These are phyloP conservation scores for Tetrapisispora taiwanensis DNA, from an alignment of 805 yeast species.

Conservation along the genomic window DNA sequence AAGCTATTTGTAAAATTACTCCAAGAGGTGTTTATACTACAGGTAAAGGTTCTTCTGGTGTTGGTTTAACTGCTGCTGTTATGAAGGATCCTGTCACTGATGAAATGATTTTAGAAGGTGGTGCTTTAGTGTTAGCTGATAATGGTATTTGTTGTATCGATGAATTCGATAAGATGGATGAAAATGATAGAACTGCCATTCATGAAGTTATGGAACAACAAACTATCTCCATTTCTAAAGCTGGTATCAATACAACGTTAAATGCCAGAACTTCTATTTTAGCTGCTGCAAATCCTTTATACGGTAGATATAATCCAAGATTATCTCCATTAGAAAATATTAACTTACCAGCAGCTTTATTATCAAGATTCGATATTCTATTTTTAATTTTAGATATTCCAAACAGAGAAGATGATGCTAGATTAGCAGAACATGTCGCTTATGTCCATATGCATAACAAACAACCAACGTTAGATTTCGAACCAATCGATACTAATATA, in stretches of 20 bases:
- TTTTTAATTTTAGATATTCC: constrained; percentile 83
- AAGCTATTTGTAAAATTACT: constrained; percentile 82
- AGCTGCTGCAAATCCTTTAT: constrained; percentile 98
- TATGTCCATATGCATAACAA: constrained; percentile 88
- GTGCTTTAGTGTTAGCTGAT: constrained; percentile 93
- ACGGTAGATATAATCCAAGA: constrained; percentile 86
- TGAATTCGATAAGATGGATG: constrained; percentile 99
- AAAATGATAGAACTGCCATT: constrained; percentile 89
- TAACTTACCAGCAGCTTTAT: constrained; percentile 89
- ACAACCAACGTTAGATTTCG: constrained; percentile 70
- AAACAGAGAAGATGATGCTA: constrained; percentile 65
- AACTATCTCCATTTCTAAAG: constrained; percentile 92
- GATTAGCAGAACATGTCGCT: constrained; percentile 87
- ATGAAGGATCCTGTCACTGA: constrained; percentile 99
- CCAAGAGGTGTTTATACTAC: constrained; percentile 97
- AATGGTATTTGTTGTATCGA: constrained; percentile 98
- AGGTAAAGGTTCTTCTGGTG: constrained; percentile 98
- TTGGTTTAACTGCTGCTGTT: constrained; percentile 97
- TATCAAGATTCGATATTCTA: constrained; percentile 88
- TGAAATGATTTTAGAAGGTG: constrained; percentile 96
- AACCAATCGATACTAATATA: constrained; percentile 66
- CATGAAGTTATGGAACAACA: constrained; percentile 99
- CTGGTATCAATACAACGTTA: constrained; percentile 91
- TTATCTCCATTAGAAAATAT: constrained; percentile 91
- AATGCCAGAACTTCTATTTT: constrained; percentile 91